phyloP scores from a whole-genome alignment of 805 yeast species.

The Sungouiozyma intestinalis region DNA sequence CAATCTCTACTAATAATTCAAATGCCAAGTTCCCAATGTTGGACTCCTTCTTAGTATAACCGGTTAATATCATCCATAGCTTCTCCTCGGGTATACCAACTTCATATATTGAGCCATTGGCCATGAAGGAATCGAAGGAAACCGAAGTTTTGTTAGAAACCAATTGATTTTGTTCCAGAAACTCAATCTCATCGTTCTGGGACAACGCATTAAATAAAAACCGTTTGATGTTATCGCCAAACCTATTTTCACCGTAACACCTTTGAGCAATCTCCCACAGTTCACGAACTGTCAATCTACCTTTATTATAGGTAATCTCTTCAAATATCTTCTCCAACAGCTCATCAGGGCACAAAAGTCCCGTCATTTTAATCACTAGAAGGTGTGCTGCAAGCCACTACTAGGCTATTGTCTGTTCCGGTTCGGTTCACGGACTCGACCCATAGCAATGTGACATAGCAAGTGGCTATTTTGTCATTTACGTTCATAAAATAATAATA shows the following conservation, averaged over 20 bases:
- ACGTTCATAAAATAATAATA: too few species aligned
- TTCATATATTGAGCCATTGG: not conserved
- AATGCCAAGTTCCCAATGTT: constrained; percentile 47
- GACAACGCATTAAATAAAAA: constrained; percentile 1
- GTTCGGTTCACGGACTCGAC: too few species aligned
- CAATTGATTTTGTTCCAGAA: not conserved
- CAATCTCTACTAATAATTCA: constrained; percentile 48
- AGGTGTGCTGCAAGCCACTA: too few species aligned
- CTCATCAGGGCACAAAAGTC: constrained; percentile 22
- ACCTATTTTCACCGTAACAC: constrained; percentile 5
- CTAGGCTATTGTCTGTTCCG: too few species aligned
- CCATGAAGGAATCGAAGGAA: not conserved
- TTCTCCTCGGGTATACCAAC: constrained; percentile 41
- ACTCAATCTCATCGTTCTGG: constrained; percentile 2
- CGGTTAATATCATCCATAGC: constrained; percentile 50
- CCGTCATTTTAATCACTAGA: too few species aligned
- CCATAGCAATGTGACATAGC: too few species aligned
- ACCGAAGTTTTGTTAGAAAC: not conserved
- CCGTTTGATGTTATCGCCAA: constrained; percentile 10
- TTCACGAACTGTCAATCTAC: constrained; percentile 10
- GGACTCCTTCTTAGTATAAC: constrained; percentile 41
- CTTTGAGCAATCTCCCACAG: constrained; percentile 12
- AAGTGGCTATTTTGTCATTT: too few species aligned
- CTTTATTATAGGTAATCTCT: constrained; percentile 26
- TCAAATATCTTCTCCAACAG: constrained; percentile 17